Conservation (phyloP, 202 grass and related monocot species). For the Zizania palustris region DNA sequence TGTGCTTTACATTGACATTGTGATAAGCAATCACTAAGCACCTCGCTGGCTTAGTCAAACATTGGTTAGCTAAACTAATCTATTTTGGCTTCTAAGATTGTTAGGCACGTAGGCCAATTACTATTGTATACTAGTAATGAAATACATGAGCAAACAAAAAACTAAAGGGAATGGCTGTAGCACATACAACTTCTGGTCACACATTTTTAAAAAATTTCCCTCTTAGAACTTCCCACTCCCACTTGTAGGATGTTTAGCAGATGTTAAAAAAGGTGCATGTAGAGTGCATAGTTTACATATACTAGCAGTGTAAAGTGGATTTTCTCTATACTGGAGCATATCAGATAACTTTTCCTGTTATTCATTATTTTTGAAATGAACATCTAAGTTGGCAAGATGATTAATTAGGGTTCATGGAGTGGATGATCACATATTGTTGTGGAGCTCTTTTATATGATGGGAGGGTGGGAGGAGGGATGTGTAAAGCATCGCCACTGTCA, state of each 20-base stretch:
- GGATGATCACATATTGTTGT: background rate
- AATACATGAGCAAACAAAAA: background rate
- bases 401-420: background rate
- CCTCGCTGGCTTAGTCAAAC: background rate
- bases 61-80: conserved; percentile 4
- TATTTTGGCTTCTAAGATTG: background rate
- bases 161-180: background rate
- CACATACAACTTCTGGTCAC: background rate
- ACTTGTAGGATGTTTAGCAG: background rate
- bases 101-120: background rate
- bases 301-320: background rate
- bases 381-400: background rate
- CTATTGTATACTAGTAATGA: background rate
- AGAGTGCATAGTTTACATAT: background rate
- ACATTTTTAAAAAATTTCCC: background rate
- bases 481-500: background rate
- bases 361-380: background rate
- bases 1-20: background rate
- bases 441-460: background rate
- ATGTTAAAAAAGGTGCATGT: background rate
- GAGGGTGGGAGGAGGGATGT: background rate
- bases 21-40: background rate
- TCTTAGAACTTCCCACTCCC: background rate
- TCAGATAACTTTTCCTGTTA: background rate
- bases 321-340: background rate